Evolutionary conservation across 1,284 basidiomycete species (phyloP).

Genomic region (Flammula alnicola): DNA sequence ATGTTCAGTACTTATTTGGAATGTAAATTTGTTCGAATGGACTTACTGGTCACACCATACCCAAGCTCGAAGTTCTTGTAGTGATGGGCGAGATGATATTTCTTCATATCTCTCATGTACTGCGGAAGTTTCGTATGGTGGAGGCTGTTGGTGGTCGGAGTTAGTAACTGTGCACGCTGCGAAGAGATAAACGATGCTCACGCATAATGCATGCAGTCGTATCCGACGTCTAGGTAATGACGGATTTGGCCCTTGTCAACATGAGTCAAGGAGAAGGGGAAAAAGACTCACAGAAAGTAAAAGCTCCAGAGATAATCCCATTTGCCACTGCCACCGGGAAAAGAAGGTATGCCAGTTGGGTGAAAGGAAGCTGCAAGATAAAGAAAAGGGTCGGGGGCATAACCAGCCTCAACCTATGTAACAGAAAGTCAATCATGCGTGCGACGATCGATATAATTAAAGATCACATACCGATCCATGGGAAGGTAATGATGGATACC

Average conservation of each 20-base stretch:
- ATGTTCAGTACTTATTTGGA: conserved; percentile 16
- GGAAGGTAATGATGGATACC: conserved; percentile 98
- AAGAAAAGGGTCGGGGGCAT: conserved; percentile 95
- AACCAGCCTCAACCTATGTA: conserved; percentile 89
- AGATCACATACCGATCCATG: conserved; percentile 78
- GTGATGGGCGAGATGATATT: conserved; percentile 98
- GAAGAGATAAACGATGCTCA: conserved; percentile 42
- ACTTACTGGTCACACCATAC: conserved; percentile 92
- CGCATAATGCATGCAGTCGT: conserved; percentile 94
- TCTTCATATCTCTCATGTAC: conserved; percentile 93
- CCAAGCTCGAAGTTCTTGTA: conserved; percentile 98
- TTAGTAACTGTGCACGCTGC: not conserved
- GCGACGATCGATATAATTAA: conserved; percentile 6
- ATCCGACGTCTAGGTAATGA: conserved; percentile 69
- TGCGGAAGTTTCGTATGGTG: conserved; percentile 90
- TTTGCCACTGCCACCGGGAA: conserved; percentile 91
- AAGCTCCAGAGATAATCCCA: conserved; percentile 91
- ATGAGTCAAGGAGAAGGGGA: not conserved
- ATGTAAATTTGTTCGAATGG: conserved; percentile 2
- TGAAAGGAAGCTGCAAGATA: conserved; percentile 86
- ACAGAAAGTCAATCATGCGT: conserved; percentile 16
- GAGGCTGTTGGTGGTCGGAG: conserved; percentile 47
- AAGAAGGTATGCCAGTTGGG: conserved; percentile 80
- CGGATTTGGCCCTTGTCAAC: not conserved
- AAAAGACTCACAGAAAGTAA: conserved; percentile 86